A percentile compares a stretch with the other conserved stretches of the same genome.
Conservation (phyloP, 2,329 filamentous ascomycete genomes). For the Trichophyton mentagrophytes region DNA sequence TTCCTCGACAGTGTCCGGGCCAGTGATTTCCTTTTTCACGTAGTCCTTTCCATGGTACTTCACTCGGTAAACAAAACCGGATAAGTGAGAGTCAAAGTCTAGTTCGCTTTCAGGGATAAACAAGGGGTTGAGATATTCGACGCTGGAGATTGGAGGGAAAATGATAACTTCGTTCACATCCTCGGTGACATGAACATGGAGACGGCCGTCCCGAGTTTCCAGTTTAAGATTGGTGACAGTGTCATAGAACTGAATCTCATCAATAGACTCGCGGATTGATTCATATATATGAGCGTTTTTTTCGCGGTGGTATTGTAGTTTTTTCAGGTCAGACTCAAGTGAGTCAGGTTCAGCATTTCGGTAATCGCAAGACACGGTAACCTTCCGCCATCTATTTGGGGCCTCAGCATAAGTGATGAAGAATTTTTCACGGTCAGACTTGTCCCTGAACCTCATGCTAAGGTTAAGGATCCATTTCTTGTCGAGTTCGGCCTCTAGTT, state of each 20-base stretch:
- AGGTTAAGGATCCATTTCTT: slow-evolving; percentile 89
- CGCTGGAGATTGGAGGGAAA: slow-evolving; percentile 60
- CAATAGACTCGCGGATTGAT: slow-evolving; percentile 77
- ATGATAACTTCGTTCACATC: slow-evolving; percentile 87
- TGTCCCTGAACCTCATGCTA: slow-evolving; percentile 95
- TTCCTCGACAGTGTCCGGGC: slow-evolving; percentile 87
- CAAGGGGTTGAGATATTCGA: slow-evolving; percentile 52
- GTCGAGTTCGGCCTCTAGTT: slow-evolving; percentile 52
- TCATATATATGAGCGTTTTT: slow-evolving; percentile 91
- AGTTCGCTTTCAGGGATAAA: slow-evolving; percentile 60
- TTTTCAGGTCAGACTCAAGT: slow-evolving; percentile 68
- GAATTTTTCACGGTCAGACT: slow-evolving; percentile 88
- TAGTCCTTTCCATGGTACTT: slow-evolving; percentile 52
- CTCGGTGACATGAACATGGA: slow-evolving; percentile 96
- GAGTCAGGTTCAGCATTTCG: slow-evolving; percentile 66
- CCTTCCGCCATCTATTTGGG: slow-evolving; percentile 65
- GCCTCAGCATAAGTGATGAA: slow-evolving; percentile 87
- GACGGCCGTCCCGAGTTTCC: slow-evolving; percentile 70
- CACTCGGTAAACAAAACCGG: slow-evolving; percentile 95
- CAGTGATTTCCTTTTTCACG: slow-evolving; percentile 97
- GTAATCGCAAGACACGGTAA: slow-evolving; percentile 92
- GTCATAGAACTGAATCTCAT: slow-evolving; percentile 91
- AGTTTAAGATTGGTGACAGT: slow-evolving; percentile 94
- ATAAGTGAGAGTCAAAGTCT: slow-evolving; percentile 81
- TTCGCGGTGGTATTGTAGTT: slow-evolving; percentile 71